Evolutionary conservation across 2,329 filamentous ascomycete genomes (phyloP).

Genomic region (Paecilomyces fulvus): DNA sequence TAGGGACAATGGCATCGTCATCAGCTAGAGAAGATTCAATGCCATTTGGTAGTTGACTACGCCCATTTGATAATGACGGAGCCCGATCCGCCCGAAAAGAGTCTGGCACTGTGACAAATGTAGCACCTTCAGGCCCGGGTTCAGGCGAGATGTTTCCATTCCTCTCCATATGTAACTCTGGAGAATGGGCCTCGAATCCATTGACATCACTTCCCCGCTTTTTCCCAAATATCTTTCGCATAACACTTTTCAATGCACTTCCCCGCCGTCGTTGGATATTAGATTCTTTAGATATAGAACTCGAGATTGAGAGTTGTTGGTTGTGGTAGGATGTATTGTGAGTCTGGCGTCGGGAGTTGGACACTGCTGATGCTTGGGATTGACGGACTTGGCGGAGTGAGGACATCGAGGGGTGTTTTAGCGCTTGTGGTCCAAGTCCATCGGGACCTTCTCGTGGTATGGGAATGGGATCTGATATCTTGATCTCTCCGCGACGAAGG

Average conservation of each 20-base stretch:
- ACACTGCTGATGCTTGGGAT: conserved; percentile 2
- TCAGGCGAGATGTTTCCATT: not conserved
- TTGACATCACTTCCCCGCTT: conserved; percentile 15
- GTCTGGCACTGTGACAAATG: conserved; percentile 15
- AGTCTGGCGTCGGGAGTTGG: conserved; percentile 2
- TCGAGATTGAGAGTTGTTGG: conserved; percentile 16
- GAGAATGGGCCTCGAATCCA: not conserved
- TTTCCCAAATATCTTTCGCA: conserved; percentile 36
- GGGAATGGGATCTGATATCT: conserved; percentile 19
- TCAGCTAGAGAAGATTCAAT: conserved; percentile 4
- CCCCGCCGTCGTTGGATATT: conserved; percentile 30
- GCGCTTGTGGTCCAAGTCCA: conserved; percentile 4
- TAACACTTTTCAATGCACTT: conserved; percentile 35
- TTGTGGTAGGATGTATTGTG: conserved; percentile 10
- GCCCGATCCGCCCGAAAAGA: conserved; percentile 10
- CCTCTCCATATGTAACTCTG: not conserved
- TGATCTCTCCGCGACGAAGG: conserved; percentile 19
- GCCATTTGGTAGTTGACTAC: not conserved
- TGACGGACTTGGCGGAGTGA: conserved; percentile 3
- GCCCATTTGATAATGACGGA: conserved; percentile 1
- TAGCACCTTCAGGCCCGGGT: conserved; percentile 7
- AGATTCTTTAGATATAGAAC: conserved; percentile 13
- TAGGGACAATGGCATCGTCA: conserved; percentile 10
- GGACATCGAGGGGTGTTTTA: conserved; percentile 7
- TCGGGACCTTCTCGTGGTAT: conserved; percentile 8